Conservation (phyloP, 2,329 filamentous ascomycete species). For the Zalaria obscura region DNA sequence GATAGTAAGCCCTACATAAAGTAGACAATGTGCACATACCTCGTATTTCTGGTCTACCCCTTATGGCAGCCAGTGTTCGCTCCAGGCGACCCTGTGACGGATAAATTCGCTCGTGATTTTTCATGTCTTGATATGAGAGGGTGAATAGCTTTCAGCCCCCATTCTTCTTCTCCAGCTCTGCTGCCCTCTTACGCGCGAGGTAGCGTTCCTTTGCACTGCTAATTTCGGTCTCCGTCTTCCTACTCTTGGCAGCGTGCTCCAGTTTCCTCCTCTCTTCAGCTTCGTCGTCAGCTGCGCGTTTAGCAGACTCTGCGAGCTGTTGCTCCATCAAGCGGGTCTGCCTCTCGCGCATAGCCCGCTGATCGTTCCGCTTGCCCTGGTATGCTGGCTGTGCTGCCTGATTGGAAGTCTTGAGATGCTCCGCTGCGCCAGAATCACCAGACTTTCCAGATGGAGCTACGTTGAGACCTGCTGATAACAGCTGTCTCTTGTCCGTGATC, state of each 20-base stretch:
- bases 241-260: constrained; percentile 56
- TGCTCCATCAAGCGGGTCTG: constrained; percentile 68
- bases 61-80: too few species aligned
- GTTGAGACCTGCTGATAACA: constrained; percentile 64
- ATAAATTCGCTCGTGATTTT: too few species aligned
- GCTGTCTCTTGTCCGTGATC: constrained; percentile 70
- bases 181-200: constrained; percentile 35
- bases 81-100: too few species aligned
- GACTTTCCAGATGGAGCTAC: constrained; percentile 31
- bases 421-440: constrained; percentile 10
- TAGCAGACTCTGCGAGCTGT: constrained; percentile 59
- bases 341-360: constrained; percentile 56
- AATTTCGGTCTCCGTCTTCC: constrained; percentile 65
- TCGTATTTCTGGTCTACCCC: too few species aligned
- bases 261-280: constrained; percentile 50
- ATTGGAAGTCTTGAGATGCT: constrained; percentile 16
- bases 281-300: constrained; percentile 54
- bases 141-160: neutral
- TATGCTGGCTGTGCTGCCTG: constrained; percentile 9
- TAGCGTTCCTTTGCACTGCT: constrained; percentile 69
- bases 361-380: constrained; percentile 11
- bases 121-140: too few species aligned
- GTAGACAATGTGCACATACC: neutral
- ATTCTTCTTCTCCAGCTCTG: constrained; percentile 3
- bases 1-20: neutral